These are phyloP conservation scores for Platanthera zijinensis DNA, from an alignment of 106 monocot species.

Conservation along the genomic window DNA sequence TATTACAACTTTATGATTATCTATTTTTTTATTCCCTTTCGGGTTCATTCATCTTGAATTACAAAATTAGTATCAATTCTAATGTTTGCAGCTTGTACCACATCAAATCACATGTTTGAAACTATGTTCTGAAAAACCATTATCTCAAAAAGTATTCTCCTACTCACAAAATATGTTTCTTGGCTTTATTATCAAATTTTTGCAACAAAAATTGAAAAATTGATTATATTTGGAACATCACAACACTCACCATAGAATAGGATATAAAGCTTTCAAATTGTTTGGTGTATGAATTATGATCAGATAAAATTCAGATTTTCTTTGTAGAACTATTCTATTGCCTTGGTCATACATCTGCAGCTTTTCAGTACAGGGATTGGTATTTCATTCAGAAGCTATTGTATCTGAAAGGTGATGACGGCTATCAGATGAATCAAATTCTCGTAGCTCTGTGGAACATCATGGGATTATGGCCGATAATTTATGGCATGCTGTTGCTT, in stretches of 20 bases:
- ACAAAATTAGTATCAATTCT: no score
- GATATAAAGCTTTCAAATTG: not conserved
- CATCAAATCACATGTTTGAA: no score
- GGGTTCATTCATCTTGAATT: no score
- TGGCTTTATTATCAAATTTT: not conserved
- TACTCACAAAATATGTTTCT: no score
- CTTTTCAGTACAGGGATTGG: slow-evolving; percentile 61
- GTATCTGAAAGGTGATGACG: slow-evolving; percentile 82
- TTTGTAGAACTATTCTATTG: not conserved
- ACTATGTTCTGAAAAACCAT: no score
- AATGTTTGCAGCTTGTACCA: no score
- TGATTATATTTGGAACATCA: not conserved
- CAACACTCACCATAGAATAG: not conserved
- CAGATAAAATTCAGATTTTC: not conserved
- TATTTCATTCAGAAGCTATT: slow-evolving; percentile 88
- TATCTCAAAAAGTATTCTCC: no score
- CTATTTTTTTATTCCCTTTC: no score
- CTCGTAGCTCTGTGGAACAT: slow-evolving; percentile 89
- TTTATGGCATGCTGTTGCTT: slow-evolving; percentile 84
- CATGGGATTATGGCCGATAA: slow-evolving; percentile 86
- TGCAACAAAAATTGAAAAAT: not conserved
- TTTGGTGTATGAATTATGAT: not conserved
- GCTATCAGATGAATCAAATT: slow-evolving; percentile 89
- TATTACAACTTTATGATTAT: no score
- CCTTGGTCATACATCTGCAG: not conserved